Evolutionary conservation across 257 asterid genomes (phyloP).

Genomic region (Primulina eburnea): DNA sequence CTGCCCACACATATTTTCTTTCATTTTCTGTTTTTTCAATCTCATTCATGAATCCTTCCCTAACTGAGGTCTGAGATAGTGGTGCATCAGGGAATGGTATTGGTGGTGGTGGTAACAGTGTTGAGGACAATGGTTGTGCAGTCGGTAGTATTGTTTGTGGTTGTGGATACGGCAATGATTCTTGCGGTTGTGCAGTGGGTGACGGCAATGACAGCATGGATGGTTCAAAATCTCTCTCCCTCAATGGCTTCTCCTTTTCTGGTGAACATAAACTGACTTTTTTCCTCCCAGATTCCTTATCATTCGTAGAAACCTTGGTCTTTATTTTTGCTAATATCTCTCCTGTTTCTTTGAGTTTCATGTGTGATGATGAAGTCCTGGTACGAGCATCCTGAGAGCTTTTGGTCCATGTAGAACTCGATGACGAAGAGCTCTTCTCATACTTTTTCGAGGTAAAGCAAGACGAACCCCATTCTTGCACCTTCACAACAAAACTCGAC

Average conservation of each 20-base stretch:
- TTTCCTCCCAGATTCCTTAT: conserved; percentile 29
- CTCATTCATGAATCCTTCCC: not conserved
- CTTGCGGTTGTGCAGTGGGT: not conserved
- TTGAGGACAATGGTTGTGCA: not conserved
- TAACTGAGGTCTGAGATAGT: not conserved
- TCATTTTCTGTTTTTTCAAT: not conserved
- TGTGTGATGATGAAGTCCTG: conserved; percentile 14
- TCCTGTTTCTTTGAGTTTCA: conserved; percentile 17
- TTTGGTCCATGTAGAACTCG: conserved; percentile 26
- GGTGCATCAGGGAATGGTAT: not conserved
- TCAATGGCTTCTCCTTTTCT: conserved; percentile 64
- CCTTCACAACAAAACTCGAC: conserved; percentile 39
- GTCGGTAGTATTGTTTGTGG: not conserved
- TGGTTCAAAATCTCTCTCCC: conserved; percentile 60
- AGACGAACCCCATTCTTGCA: conserved; percentile 62
- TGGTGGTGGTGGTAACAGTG: not conserved
- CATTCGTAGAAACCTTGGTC: conserved; percentile 23
- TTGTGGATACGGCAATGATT: not conserved
- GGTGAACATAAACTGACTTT: conserved; percentile 19
- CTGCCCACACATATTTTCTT: conserved; percentile 44
- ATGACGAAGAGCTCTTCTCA: conserved; percentile 24
- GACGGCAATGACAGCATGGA: not conserved
- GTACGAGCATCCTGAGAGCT: conserved; percentile 11
- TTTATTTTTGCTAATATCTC: conserved; percentile 24
- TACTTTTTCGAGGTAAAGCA: conserved; percentile 37